Evolutionary conservation across 768 basidiomycete species (phyloP).

Genomic region (Chiua virens): DNA sequence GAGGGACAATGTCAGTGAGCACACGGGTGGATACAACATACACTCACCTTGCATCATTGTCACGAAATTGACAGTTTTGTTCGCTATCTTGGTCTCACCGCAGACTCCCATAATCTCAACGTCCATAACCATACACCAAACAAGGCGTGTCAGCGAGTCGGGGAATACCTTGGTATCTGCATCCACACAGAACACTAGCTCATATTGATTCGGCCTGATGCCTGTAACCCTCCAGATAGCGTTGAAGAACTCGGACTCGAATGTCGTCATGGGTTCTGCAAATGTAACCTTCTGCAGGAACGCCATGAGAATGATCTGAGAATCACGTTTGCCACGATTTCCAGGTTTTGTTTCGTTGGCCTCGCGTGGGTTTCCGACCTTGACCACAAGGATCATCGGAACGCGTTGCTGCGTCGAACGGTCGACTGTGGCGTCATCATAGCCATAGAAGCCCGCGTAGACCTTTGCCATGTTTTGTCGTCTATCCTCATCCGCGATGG

Average conservation of each 20-base stretch:
- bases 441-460: constrained; percentile 95
- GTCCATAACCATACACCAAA: constrained; percentile 94
- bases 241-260: constrained; percentile 99
- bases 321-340: constrained; percentile 98
- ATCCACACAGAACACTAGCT: constrained; percentile 93
- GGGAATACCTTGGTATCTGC: constrained; percentile 99
- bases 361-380: constrained; percentile 92
- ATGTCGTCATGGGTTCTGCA: constrained; percentile 98
- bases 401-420: constrained; percentile 93
- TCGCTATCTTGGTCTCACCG: constrained; percentile 99
- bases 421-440: constrained; percentile 89
- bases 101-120: constrained; percentile 99
- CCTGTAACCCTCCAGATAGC: constrained; percentile 95
- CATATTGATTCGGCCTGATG: constrained; percentile 93
- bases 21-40: neutral
- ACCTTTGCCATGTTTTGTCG: constrained; percentile 99
- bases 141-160: constrained; percentile 94
- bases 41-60: constrained; percentile 98
- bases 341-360: constrained; percentile 89
- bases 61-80: constrained; percentile 97
- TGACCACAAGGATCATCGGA: constrained; percentile 93
- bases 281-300: constrained; percentile 99
- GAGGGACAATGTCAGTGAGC: constrained; percentile 5
- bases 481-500: constrained; percentile 98
- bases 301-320: constrained; percentile 95